Percentiles rank a stretch among this genome's conserved stretches.
These are phyloP conservation scores for Pichia terricola DNA, from an alignment of 1,139 yeast genomes.

Conservation along the genomic window DNA sequence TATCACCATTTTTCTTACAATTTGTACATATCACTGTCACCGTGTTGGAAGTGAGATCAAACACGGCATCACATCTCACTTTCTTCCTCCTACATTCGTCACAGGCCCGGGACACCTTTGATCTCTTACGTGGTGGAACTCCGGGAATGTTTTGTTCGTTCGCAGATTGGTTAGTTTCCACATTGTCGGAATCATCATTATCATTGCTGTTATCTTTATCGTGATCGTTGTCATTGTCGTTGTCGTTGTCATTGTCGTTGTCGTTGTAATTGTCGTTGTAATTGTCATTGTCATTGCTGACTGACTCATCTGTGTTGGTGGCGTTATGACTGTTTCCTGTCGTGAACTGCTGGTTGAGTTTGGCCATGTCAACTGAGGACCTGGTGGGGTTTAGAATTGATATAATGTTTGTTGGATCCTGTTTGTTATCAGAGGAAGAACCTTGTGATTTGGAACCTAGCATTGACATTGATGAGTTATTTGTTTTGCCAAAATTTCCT, in stretches of 20 bases:
- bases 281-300: not conserved
- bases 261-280: not conserved
- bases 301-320: not conserved
- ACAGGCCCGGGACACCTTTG: conserved; percentile 64
- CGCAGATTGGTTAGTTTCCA: not conserved
- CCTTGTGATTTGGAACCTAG: no score
- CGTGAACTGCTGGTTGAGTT: not conserved
- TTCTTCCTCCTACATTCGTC: conserved; percentile 60
- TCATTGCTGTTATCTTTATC: not conserved
- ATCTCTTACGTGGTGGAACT: conserved; percentile 33
- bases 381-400: conserved; percentile 8
- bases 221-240: not conserved
- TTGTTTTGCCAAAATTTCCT: no score
- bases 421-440: no score
- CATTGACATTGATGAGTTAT: no score
- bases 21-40: conserved; percentile 46
- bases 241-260: conserved; percentile 1
- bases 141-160: not conserved
- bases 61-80: conserved; percentile 52
- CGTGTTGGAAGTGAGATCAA: conserved; percentile 32
- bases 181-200: not conserved
- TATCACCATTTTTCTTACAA: conserved; percentile 44
- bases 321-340: not conserved
- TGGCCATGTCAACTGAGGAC: conserved; percentile 1
- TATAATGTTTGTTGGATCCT: conserved; percentile 1